phyloP scores from a whole-genome alignment of 129 eudicot genomes.

The Deinandra increscens region DNA sequence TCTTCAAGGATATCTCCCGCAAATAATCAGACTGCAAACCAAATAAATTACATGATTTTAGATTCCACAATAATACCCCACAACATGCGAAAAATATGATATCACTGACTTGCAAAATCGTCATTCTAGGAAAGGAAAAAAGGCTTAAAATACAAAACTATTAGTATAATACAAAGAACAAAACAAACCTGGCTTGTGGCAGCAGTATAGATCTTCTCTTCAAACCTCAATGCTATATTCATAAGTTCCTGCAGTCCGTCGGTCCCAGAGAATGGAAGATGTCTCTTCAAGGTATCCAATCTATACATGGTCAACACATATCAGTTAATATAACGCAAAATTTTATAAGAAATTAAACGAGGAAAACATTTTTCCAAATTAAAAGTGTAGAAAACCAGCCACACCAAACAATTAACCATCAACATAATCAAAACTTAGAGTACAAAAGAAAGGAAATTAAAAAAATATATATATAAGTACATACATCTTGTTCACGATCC shows the following conservation, averaged over 20 bases:
- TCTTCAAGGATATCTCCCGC: conserved; percentile 69
- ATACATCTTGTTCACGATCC: too few relatives aligned
- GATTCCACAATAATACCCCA: conserved; percentile 9
- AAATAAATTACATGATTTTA: neutral
- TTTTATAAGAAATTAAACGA: neutral
- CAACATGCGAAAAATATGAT: neutral
- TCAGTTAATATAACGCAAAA: neutral
- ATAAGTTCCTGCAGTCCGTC: conserved; percentile 65
- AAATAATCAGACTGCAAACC: conserved; percentile 72
- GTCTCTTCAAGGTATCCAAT: conserved; percentile 68
- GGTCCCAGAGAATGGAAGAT: conserved; percentile 69
- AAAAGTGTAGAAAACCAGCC: neutral
- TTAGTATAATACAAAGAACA: neutral
- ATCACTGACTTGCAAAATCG: conserved; percentile 8
- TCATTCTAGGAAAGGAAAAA: neutral
- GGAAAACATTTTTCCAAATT: neutral
- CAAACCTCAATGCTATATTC: conserved; percentile 62
- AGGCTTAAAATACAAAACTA: neutral
- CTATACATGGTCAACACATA: conserved; percentile 35
- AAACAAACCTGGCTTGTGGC: conserved; percentile 66
- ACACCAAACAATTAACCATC: neutral
- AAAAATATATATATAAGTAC: too few relatives aligned
- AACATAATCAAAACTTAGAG: neutral
- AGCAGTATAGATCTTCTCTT: conserved; percentile 57
- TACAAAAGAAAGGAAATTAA: too few relatives aligned